A percentile compares a stretch with the other conserved stretches of the same genome.
Conservation (phyloP, 768 basidiomycete genomes). For the Mycena albidolilacea region DNA sequence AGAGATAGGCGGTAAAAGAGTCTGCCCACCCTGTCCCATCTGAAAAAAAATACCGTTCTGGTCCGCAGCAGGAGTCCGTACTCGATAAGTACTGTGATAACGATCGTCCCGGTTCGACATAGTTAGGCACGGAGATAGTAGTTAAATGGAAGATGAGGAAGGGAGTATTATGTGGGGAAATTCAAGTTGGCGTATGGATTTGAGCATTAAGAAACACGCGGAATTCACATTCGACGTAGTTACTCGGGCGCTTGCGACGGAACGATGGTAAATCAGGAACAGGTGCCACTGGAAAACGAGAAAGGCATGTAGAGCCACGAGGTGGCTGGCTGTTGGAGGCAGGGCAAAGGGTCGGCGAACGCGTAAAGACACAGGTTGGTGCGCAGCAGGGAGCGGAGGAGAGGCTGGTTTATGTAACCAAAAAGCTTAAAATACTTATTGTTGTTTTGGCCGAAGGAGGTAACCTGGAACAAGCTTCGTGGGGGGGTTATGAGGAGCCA, state of each 20-base stretch:
- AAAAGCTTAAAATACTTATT: conserved; percentile 59
- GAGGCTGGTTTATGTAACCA: conserved; percentile 48
- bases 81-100: conserved; percentile 77
- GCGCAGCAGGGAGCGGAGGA: conserved; percentile 43
- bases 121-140: conserved; percentile 43
- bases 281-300: conserved; percentile 53
- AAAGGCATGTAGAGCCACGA: conserved; percentile 70
- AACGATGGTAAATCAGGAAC: conserved; percentile 63
- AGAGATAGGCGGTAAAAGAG: conserved; percentile 89
- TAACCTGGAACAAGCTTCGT: conserved; percentile 31
- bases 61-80: conserved; percentile 78
- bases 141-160: conserved; percentile 61
- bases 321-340: conserved; percentile 57
- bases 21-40: conserved; percentile 91
- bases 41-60: conserved; percentile 78
- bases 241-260: conserved; percentile 45
- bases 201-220: conserved; percentile 60
- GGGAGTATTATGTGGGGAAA: conserved; percentile 69
- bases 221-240: conserved; percentile 46
- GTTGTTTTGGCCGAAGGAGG: conserved; percentile 47
- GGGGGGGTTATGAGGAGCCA: conserved; percentile 33
- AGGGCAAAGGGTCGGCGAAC: conserved; percentile 51
- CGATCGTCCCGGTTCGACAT: conserved; percentile 84
- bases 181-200: conserved; percentile 61
- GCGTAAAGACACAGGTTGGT: conserved; percentile 50